Evolutionary conservation across 2,329 filamentous ascomycete species (phyloP).

Genomic region (Zasmidium cellare): DNA sequence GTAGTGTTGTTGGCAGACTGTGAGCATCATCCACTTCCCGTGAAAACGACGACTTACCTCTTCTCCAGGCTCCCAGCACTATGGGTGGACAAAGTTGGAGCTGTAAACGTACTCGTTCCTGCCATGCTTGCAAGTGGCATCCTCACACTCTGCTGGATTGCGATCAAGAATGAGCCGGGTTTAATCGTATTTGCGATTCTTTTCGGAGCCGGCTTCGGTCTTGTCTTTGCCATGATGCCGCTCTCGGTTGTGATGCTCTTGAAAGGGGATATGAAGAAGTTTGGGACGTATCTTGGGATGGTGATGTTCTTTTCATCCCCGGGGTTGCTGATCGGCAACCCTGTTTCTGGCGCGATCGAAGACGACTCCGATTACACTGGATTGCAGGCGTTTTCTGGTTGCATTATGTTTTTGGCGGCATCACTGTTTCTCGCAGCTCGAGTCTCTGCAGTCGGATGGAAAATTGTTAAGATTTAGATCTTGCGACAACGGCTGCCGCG

Average conservation of each 20-base stretch:
- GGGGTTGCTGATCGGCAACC: constrained; percentile 7
- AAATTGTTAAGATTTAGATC: too few relatives aligned
- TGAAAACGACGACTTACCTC: too few relatives aligned
- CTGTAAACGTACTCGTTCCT: neutral
- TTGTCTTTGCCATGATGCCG: neutral
- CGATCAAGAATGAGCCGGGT: constrained; percentile 2
- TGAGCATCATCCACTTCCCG: too few relatives aligned
- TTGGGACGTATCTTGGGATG: constrained; percentile 3
- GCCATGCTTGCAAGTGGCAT: constrained; percentile 2
- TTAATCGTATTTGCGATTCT: constrained; percentile 2
- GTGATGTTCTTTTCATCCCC: neutral
- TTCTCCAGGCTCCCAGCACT: too few relatives aligned
- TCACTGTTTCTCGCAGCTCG: too few relatives aligned
- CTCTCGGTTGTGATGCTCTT: neutral
- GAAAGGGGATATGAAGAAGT: constrained; percentile 6
- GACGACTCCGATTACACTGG: neutral
- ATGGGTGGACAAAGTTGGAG: too few relatives aligned
- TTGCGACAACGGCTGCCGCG: too few relatives aligned
- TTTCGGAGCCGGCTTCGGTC: neutral
- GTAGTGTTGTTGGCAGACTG: constrained; percentile 42
- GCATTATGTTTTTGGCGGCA: neutral
- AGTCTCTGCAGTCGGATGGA: too few relatives aligned
- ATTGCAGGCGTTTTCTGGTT: constrained; percentile 3
- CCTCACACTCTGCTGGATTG: constrained; percentile 5
- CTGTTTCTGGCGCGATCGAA: constrained; percentile 2